Evolutionary conservation across 192 early-diverging fungal genomes (phyloP).

Genomic region (Coemansia sp.): DNA sequence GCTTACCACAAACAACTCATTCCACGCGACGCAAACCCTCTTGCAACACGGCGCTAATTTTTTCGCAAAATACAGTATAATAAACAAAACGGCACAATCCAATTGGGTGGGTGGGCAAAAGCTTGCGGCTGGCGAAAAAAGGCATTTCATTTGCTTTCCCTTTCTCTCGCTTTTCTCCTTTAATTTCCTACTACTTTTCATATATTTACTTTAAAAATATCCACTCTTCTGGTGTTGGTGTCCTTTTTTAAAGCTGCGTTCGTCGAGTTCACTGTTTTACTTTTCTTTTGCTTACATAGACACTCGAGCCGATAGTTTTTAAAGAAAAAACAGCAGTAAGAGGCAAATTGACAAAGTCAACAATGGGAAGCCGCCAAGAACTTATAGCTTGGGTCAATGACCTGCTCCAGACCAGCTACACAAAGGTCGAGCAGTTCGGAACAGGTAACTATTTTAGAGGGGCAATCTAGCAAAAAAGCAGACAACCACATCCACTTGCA

Average conservation of each 20-base stretch:
- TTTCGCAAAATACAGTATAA: too few species aligned
- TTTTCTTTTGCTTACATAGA: not conserved
- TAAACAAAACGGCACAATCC: slow-evolving; percentile 7
- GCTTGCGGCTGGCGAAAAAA: too few species aligned
- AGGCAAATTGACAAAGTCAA: slow-evolving; percentile 1
- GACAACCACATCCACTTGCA: too few species aligned
- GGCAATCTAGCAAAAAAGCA: not conserved
- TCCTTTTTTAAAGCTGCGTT: slow-evolving; percentile 3
- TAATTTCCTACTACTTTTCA: slow-evolving; percentile 4
- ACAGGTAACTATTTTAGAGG: slow-evolving; percentile 60
- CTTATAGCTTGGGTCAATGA: slow-evolving; percentile 95
- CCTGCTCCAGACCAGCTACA: slow-evolving; percentile 85
- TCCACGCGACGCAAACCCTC: too few species aligned
- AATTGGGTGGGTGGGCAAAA: not conserved
- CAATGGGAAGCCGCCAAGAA: slow-evolving; percentile 85
- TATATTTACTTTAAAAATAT: slow-evolving; percentile 4
- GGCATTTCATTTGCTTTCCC: not conserved
- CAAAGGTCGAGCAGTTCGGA: slow-evolving; percentile 93
- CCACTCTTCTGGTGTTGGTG: not conserved
- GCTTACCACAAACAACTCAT: too few species aligned
- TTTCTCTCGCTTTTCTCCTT: slow-evolving; percentile 3
- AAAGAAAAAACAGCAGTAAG: slow-evolving; percentile 1
- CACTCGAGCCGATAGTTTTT: not conserved
- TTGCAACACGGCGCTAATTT: too few species aligned
- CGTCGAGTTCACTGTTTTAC: too few species aligned